These are phyloP conservation scores for Xerocomellus dryophilus DNA, from an alignment of 768 basidiomycete species.

Conservation along the genomic window DNA sequence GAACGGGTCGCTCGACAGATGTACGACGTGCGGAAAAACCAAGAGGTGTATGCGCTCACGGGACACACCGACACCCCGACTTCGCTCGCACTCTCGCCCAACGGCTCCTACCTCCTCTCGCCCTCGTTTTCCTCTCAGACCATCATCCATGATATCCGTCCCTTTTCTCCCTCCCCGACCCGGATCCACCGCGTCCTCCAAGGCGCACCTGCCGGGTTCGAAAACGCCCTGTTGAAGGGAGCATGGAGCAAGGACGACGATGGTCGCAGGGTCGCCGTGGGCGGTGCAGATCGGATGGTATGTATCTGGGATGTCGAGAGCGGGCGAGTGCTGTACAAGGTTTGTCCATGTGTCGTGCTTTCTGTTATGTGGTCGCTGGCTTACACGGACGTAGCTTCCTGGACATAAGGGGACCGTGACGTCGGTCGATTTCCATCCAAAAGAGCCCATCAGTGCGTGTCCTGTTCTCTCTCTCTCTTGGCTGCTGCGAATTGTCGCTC, in stretches of 20 bases:
- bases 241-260: conserved; percentile 88
- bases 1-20: conserved; percentile 46
- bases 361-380: neutral
- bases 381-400: conserved; percentile 58
- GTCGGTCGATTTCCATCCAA: conserved; percentile 91
- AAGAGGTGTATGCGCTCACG: conserved; percentile 72
- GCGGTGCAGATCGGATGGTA: conserved; percentile 87
- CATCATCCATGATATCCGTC: conserved; percentile 88
- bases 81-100: conserved; percentile 88
- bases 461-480: neutral
- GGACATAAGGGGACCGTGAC: conserved; percentile 98
- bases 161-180: conserved; percentile 83
- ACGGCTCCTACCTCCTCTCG: conserved; percentile 84
- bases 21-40: conserved; percentile 84
- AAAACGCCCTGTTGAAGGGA: conserved; percentile 76
- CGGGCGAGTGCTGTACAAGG: conserved; percentile 74
- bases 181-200: conserved; percentile 74
- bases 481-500: neutral
- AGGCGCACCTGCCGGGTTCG: conserved; percentile 93
- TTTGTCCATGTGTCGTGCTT: conserved; percentile 30
- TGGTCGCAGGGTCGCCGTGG: conserved; percentile 79
- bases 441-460: conserved; percentile 86
- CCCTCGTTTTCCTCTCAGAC: conserved; percentile 88
- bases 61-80: conserved; percentile 94
- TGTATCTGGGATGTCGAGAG: conserved; percentile 86